Percentiles rank a stretch among this genome's conserved stretches.
These are phyloP conservation scores for Globisporangium takayamanum DNA, from an alignment of 352 stramenopile species.

Conservation along the genomic window DNA sequence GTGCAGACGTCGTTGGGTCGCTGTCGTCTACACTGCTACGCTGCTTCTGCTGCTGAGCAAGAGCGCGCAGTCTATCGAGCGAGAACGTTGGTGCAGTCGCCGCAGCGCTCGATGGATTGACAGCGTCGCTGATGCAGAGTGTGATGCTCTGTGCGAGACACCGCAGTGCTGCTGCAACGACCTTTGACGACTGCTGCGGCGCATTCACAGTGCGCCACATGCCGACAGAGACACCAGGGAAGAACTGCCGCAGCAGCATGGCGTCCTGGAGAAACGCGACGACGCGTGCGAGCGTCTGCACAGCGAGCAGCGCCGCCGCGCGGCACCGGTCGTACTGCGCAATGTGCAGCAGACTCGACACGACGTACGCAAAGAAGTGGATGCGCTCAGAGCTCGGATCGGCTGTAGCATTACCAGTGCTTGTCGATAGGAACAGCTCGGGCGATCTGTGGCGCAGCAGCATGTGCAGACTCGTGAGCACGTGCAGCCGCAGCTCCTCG, in stretches of 20 bases:
- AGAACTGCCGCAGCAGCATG: slow-evolving; percentile 47
- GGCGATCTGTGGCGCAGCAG: slow-evolving; percentile 21
- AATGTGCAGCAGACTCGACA: slow-evolving; percentile 56
- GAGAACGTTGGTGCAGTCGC: slow-evolving; percentile 6
- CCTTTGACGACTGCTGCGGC: slow-evolving; percentile 59
- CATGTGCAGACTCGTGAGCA: slow-evolving; percentile 36
- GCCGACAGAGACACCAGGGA: slow-evolving; percentile 54
- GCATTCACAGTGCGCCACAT: slow-evolving; percentile 62
- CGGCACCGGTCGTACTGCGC: slow-evolving; percentile 44
- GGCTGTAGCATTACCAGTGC: slow-evolving; percentile 10
- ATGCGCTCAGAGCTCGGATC: slow-evolving; percentile 22
- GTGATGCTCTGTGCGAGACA: slow-evolving; percentile 35
- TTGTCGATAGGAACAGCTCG: slow-evolving; percentile 1
- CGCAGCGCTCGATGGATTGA: slow-evolving; percentile 2
- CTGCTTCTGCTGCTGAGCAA: slow-evolving; percentile 5
- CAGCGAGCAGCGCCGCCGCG: slow-evolving; percentile 25
- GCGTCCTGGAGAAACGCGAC: slow-evolving; percentile 34
- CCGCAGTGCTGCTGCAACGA: slow-evolving; percentile 49
- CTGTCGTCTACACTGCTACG: neutral
- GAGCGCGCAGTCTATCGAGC: slow-evolving; percentile 11
- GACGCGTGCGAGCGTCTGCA: slow-evolving; percentile 35
- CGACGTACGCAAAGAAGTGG: slow-evolving; percentile 67
- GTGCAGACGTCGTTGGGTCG: neutral
- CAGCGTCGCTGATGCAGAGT: slow-evolving; percentile 29
- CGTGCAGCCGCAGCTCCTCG: slow-evolving; percentile 53